phyloP scores from a whole-genome alignment of 2,329 filamentous ascomycete genomes.

The Clarireedia sp. region DNA sequence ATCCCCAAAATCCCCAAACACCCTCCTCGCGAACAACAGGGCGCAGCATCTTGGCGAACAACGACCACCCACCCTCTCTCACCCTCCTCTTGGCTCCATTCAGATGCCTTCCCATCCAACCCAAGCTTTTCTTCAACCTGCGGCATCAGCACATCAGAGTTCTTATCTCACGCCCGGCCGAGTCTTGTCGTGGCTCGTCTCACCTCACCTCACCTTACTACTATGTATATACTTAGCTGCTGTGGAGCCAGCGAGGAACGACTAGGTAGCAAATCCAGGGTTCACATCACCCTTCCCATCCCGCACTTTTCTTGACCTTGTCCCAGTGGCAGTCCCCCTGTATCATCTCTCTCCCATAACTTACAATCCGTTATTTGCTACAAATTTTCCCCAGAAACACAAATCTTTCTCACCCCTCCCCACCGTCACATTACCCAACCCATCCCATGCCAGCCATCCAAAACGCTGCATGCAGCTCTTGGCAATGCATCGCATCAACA shows the following conservation, averaged over 20 bases:
- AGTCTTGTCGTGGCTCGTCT: neutral
- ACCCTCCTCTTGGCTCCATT: constrained; percentile 6
- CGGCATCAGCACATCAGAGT: too few species aligned
- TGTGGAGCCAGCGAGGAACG: too few species aligned
- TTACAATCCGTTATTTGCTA: too few species aligned
- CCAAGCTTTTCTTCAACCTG: neutral
- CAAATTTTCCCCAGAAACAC: neutral
- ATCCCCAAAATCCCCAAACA: neutral
- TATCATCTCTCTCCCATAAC: too few species aligned
- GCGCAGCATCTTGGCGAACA: constrained; percentile 4
- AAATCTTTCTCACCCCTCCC: neutral
- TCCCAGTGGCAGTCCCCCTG: too few species aligned
- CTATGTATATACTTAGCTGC: neutral
- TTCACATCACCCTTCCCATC: too few species aligned
- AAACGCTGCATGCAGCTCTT: neutral
- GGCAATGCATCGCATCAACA: neutral
- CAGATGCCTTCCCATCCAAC: neutral
- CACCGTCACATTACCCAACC: too few species aligned
- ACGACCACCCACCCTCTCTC: neutral
- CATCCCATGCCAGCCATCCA: too few species aligned
- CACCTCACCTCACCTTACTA: neutral
- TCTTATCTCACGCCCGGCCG: constrained; percentile 3
- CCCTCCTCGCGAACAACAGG: neutral
- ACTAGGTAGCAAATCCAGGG: too few species aligned
- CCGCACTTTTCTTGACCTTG: too few species aligned